Conservation (phyloP, 441 rosid species). For the Aleurites moluccanus region DNA sequence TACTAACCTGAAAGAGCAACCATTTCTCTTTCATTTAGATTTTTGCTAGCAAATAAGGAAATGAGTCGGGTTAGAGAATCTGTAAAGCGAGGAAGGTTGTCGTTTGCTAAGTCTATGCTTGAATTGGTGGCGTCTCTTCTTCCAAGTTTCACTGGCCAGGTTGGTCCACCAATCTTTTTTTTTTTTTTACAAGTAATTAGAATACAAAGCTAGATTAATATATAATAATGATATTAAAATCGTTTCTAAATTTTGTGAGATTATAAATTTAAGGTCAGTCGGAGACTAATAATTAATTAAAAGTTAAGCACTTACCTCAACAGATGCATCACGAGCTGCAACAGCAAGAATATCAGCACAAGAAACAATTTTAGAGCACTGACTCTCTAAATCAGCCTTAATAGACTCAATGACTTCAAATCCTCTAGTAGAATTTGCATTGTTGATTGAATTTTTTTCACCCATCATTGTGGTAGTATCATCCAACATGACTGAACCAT, state of each 20-base stretch:
- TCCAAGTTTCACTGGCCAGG: constrained; percentile 52
- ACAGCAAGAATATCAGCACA: constrained; percentile 32
- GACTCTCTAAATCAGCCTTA: constrained; percentile 28
- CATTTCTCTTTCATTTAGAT: constrained; percentile 28
- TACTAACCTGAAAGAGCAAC: constrained; percentile 32
- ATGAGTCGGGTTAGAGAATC: constrained; percentile 12
- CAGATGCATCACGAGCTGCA: constrained; percentile 61
- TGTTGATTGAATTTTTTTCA: constrained; percentile 28
- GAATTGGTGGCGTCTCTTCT: constrained; percentile 57
- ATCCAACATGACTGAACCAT: constrained; percentile 35
- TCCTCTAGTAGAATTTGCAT: constrained; percentile 31
- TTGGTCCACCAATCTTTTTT: constrained; percentile 42
- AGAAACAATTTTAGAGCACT: constrained; percentile 32
- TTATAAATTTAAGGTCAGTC: not conserved
- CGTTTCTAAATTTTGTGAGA: no score
- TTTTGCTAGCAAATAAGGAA: constrained; percentile 16
- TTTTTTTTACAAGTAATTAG: no score
- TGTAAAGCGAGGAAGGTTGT: constrained; percentile 25
- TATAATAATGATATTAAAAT: not conserved
- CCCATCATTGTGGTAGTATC: constrained; percentile 21
- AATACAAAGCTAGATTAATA: not conserved
- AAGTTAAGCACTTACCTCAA: constrained; percentile 29
- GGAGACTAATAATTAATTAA: no score
- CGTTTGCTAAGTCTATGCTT: constrained; percentile 19
- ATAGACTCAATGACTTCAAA: constrained; percentile 32